Evolutionary conservation across 306 rosid genomes (phyloP).

Genomic region (Gillenia trifoliata): DNA sequence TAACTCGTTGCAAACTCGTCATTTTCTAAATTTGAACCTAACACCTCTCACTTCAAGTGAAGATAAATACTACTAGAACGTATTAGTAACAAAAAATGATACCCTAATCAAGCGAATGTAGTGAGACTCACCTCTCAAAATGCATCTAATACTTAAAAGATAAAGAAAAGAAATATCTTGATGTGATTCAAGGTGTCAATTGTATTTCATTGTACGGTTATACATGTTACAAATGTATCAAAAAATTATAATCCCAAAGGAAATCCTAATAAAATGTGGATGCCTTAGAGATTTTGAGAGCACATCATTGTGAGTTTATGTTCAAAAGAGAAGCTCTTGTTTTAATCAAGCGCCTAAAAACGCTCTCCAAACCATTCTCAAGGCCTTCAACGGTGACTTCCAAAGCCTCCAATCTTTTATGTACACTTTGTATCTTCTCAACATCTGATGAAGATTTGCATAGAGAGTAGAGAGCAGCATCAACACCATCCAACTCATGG

Average conservation of each 20-base stretch:
- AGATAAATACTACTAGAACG: too few relatives aligned
- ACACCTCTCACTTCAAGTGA: too few relatives aligned
- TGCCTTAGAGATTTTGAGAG: constrained; percentile 10
- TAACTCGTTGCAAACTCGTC: too few relatives aligned
- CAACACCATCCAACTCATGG: constrained; percentile 39
- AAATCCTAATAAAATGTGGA: constrained; percentile 40
- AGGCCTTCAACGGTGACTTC: constrained; percentile 44
- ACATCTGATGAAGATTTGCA: constrained; percentile 2
- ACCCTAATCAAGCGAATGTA: too few relatives aligned
- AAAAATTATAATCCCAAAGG: constrained; percentile 25
- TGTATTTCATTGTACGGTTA: constrained; percentile 14
- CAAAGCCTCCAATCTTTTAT: constrained; percentile 37
- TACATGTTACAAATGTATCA: not conserved
- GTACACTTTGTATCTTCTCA: constrained; percentile 28
- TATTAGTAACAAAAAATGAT: too few relatives aligned
- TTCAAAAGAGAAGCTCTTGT: constrained; percentile 58
- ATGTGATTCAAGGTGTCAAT: not conserved
- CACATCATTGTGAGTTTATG: constrained; percentile 37
- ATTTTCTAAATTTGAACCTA: too few relatives aligned
- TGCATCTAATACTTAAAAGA: too few relatives aligned
- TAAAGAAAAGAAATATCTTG: not conserved
- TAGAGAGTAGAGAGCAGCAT: constrained; percentile 29
- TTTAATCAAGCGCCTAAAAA: constrained; percentile 56
- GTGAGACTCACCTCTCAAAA: too few relatives aligned
- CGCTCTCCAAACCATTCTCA: constrained; percentile 46